A percentile compares a stretch with the other conserved stretches of the same genome.
Evolutionary conservation across 1,139 yeast species (phyloP).

Genomic region (Yamadazyma diddensiae): DNA sequence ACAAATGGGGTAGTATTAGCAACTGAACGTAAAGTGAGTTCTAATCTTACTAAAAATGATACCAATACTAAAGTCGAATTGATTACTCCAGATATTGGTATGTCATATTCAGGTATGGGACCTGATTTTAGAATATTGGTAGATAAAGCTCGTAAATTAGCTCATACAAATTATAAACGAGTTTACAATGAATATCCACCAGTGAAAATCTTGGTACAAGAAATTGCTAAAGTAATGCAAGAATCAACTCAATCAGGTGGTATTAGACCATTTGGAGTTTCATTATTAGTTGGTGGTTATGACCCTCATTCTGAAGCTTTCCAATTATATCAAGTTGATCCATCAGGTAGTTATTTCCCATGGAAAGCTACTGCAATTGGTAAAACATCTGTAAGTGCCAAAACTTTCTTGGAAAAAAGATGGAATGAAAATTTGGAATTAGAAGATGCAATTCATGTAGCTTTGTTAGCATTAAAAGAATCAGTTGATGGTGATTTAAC

Average conservation of each 20-base stretch:
- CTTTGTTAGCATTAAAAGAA: constrained; percentile 89
- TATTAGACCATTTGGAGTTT: constrained; percentile 96
- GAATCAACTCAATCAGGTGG: constrained; percentile 99
- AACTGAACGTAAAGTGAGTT: constrained; percentile 87
- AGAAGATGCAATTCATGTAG: constrained; percentile 98
- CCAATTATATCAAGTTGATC: constrained; percentile 94
- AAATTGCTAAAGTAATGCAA: constrained; percentile 94
- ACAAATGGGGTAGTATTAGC: constrained; percentile 96
- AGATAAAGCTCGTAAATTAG: constrained; percentile 88
- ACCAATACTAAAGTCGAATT: constrained; percentile 75
- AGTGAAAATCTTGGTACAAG: constrained; percentile 89
- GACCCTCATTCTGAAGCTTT: constrained; percentile 75
- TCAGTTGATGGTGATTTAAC: constrained; percentile 97
- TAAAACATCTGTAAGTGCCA: constrained; percentile 89
- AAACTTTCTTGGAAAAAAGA: constrained; percentile 94
- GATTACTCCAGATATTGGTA: constrained; percentile 93
- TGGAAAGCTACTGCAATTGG: constrained; percentile 99
- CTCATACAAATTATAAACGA: constrained; percentile 91
- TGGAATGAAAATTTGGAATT: constrained; percentile 96
- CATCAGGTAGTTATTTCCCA: constrained; percentile 97
- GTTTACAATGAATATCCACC: constrained; percentile 97
- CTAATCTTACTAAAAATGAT: constrained; percentile 72
- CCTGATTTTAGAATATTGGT: constrained; percentile 96
- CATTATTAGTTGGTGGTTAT: constrained; percentile 89
- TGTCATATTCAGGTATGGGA: constrained; percentile 98